Conservation (phyloP, 2,329 filamentous ascomycete species). For the Epichloe bromicola region DNA sequence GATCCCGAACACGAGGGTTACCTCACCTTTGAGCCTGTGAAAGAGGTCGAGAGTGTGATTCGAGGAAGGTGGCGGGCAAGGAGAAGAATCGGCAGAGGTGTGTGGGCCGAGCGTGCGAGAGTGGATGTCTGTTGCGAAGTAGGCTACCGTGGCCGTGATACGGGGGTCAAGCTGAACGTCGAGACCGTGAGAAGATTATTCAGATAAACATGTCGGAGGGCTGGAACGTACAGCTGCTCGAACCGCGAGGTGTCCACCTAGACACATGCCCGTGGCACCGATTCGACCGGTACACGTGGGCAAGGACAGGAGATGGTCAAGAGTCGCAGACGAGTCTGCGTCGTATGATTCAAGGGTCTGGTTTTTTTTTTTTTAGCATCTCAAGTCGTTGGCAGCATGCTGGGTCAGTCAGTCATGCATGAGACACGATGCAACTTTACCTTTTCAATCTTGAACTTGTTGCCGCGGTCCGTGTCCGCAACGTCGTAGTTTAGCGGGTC, state of each 20-base stretch:
- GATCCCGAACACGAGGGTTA: conserved; percentile 84
- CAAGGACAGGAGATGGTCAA: conserved; percentile 57
- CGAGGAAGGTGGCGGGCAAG: conserved; percentile 23
- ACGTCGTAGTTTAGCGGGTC: conserved; percentile 76
- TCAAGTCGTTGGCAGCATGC: background rate
- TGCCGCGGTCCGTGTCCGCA: conserved; percentile 77
- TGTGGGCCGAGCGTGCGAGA: conserved; percentile 57
- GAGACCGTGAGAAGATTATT: background rate
- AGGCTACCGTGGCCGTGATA: conserved; percentile 66
- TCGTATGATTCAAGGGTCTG: conserved; percentile 78
- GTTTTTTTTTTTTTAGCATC: background rate
- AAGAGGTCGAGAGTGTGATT: conserved; percentile 42
- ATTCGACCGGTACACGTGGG: conserved; percentile 71
- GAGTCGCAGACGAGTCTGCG: conserved; percentile 54
- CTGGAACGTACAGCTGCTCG: conserved; percentile 36
- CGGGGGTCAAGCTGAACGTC: conserved; percentile 51
- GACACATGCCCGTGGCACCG: conserved; percentile 78
- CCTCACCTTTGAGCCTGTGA: conserved; percentile 62
- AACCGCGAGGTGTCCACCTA: conserved; percentile 73
- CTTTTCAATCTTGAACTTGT: conserved; percentile 75
- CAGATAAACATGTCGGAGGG: background rate
- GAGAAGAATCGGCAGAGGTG: conserved; percentile 32
- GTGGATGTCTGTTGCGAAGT: conserved; percentile 90
- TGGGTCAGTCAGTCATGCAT: too few species aligned
- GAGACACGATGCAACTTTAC: conserved; percentile 20